Base-by-base conservation (phyloP, 1,284 basidiomycete species). In the Cerioporus squamosus region DNA sequence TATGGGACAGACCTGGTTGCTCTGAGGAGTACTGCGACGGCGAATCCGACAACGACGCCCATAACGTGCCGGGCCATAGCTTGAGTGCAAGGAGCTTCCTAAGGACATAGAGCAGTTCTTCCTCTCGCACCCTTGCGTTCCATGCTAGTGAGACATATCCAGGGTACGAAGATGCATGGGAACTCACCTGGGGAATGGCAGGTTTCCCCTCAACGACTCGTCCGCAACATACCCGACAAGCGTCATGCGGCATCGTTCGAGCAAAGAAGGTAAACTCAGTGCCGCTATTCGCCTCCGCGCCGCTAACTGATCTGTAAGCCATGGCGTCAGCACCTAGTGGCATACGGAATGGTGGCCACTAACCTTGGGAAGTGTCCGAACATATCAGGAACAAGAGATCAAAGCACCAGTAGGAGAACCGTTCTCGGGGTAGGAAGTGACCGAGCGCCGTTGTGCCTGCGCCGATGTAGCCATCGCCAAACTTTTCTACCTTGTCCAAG, bases 391-490 rank as follows among this genome's bases (percentile, higher is more conserved):
- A 95, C 17, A 98, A 74, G 23, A 97, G 75, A 68, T 97, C 94
- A 61, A 98, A 91, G 66, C 93, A 95, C 95, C 95, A 98, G 75
- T 95, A 97, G 8, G n/a, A 89, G 69, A 95, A 94, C 9, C 90
- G 79, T 73, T 98, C 95, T 48, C 92, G 81, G 0, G 89, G 85
- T 40, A 90, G 76, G 23, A 86, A 74, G 14, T 75, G 70, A 1
- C 82, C 82, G 24, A 76, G 75, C 45, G 83, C 81, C 1, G 91
- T 93, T 29, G 82, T 90, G 2, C 92, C 91, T 26, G 80, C 63
- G 15, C 77, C 74, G 44, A 77, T 65, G 8, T 70, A 66, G 43
- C 68, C 75, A 50, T 74, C 74, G 18, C 71, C 68, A 40, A 74
- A 72, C 45, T 59, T 61, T n/a, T 80, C 74, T 15, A 80, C 58